A percentile compares a stretch with the other conserved stretches of the same genome.
Conservation (phyloP, 176 grass and related monocot genomes). For the Triticum timopheevii region DNA sequence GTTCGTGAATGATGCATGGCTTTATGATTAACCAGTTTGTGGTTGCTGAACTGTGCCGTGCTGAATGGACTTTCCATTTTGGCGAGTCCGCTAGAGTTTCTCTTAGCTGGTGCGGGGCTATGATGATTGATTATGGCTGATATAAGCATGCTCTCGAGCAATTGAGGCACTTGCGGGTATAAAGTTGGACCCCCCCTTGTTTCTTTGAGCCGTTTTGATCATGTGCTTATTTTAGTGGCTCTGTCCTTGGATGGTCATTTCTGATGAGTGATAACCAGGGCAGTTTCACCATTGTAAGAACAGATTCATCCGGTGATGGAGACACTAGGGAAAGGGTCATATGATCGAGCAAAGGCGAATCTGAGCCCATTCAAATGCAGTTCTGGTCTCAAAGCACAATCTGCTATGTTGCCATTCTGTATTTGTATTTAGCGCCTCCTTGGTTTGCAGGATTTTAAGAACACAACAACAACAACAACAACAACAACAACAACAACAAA, state of each 20-base stretch:
- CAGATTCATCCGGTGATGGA: not conserved
- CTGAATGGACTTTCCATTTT: too few relatives aligned
- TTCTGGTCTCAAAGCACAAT: not conserved
- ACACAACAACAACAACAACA: too few relatives aligned
- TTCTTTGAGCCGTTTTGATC: not conserved
- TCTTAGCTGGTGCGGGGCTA: not conserved
- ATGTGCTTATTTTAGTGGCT: not conserved
- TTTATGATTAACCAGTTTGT: too few relatives aligned
- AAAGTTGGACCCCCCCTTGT: not conserved
- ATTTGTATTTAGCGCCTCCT: too few relatives aligned
- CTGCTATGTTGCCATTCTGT: not conserved
- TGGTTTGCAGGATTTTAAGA: not conserved
- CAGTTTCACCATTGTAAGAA: not conserved
- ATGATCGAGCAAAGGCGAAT: slow-evolving; percentile 41
- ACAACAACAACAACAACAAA: too few relatives aligned
- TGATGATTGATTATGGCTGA: slow-evolving; percentile 34
- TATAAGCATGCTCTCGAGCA: not conserved
- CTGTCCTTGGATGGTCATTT: slow-evolving; percentile 34
- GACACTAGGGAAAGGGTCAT: not conserved
- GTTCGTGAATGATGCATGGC: not conserved
- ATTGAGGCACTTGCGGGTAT: not conserved
- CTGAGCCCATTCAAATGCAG: slow-evolving; percentile 15
- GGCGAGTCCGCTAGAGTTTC: too few relatives aligned
- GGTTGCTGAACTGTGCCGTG: too few relatives aligned
- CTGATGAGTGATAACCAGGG: slow-evolving; percentile 20